Percentiles rank a stretch among this genome's conserved stretches.
Evolutionary conservation across 495 filamentous ascomycete species (phyloP).

Genomic region (Aspergillus conjunctus): DNA sequence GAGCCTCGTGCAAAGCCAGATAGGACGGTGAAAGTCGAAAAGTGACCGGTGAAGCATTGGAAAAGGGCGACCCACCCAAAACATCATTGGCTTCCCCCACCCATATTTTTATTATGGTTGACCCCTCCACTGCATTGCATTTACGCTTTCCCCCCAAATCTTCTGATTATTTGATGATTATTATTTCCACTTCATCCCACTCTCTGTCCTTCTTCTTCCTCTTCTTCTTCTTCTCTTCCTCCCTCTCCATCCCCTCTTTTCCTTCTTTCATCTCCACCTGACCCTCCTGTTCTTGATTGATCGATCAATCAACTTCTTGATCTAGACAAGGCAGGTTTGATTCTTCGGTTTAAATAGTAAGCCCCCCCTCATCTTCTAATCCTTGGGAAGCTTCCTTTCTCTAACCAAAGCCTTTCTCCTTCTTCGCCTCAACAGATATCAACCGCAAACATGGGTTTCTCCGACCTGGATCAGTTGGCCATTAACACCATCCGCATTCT

Average conservation of each 20-base stretch:
- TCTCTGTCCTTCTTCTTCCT: slow-evolving; percentile 24
- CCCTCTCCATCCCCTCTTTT: slow-evolving; percentile 12
- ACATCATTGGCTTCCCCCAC: slow-evolving; percentile 16
- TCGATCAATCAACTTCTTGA: slow-evolving; percentile 3
- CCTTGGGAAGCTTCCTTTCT: slow-evolving; percentile 4
- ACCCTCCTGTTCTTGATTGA: slow-evolving; percentile 13
- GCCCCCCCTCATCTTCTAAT: slow-evolving; percentile 5
- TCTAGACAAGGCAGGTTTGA: slow-evolving; percentile 18
- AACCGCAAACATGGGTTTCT: slow-evolving; percentile 80
- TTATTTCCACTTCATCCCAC: slow-evolving; percentile 16
- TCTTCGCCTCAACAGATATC: slow-evolving; percentile 28
- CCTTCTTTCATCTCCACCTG: slow-evolving; percentile 7
- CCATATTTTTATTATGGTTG: background rate
- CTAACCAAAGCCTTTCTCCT: slow-evolving; percentile 11
- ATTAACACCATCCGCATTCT: slow-evolving; percentile 98
- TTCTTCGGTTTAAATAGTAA: slow-evolving; percentile 20
- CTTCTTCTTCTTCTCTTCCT: slow-evolving; percentile 25
- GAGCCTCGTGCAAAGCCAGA: background rate
- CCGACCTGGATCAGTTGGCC: slow-evolving; percentile 80
- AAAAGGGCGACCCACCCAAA: background rate
- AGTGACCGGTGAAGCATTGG: slow-evolving; percentile 16
- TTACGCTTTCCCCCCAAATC: too few species aligned
- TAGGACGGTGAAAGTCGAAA: background rate
- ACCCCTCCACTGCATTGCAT: too few species aligned
- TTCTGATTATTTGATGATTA: slow-evolving; percentile 2